A percentile compares a stretch with the other conserved stretches of the same genome.
Conservation (phyloP, 352 stramenopile genomes). For the Pythium periplocum region DNA sequence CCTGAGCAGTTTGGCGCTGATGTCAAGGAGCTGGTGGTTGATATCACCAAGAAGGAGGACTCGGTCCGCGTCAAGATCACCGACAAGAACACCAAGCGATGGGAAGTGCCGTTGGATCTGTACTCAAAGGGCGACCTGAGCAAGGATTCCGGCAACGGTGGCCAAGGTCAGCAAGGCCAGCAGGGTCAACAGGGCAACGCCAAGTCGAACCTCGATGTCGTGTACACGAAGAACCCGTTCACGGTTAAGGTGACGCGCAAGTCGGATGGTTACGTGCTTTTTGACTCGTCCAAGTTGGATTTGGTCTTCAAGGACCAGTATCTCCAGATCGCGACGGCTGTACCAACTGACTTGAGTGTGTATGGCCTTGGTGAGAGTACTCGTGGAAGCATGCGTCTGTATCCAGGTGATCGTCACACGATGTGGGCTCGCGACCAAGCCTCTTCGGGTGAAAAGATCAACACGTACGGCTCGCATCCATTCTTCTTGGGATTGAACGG, state of each 20-base stretch:
- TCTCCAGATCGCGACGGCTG: conserved; percentile 38
- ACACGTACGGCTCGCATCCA: conserved; percentile 53
- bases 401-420: conserved; percentile 37
- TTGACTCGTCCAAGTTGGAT: conserved; percentile 36
- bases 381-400: conserved; percentile 23
- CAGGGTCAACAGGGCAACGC: background rate
- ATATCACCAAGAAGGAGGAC: conserved; percentile 32
- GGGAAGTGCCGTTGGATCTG: conserved; percentile 35
- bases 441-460: conserved; percentile 28
- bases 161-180: conserved; percentile 5
- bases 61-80: conserved; percentile 46
- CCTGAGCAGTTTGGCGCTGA: conserved; percentile 26
- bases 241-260: conserved; percentile 31
- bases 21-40: conserved; percentile 34
- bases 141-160: background rate
- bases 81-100: conserved; percentile 43
- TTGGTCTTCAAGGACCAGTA: conserved; percentile 48
- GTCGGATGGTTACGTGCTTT: conserved; percentile 31
- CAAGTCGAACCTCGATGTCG: conserved; percentile 16
- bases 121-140: conserved; percentile 27
- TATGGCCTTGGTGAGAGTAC: conserved; percentile 51
- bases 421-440: conserved; percentile 34
- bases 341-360: conserved; percentile 19
- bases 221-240: conserved; percentile 32
- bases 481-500: conserved; percentile 41